Percentiles rank a stretch among this genome's conserved stretches.
Conservation (phyloP, 2,329 filamentous ascomycete species). For the Xenoacremonium recifei region DNA sequence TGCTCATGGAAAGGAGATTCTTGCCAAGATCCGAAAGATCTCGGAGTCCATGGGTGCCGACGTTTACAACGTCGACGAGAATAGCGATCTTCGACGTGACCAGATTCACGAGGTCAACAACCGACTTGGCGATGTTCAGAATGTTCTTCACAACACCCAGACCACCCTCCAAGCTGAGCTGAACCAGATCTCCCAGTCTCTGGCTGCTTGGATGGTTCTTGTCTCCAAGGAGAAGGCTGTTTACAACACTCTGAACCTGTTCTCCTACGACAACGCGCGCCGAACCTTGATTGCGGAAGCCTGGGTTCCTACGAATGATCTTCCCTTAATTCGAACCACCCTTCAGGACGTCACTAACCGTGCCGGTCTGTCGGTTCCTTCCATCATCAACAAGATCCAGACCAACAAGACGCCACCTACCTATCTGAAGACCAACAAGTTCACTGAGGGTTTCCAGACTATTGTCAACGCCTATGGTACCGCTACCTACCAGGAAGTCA, state of each 20-base stretch:
- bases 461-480: conserved; percentile 99
- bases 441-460: conserved; percentile 96
- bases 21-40: conserved; percentile 98
- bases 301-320: conserved; percentile 91
- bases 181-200: conserved; percentile 85
- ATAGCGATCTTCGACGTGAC: conserved; percentile 89
- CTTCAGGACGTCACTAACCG: conserved; percentile 96
- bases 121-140: conserved; percentile 84
- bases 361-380: conserved; percentile 93
- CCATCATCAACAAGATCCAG: conserved; percentile 95
- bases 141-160: conserved; percentile 93
- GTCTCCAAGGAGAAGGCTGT: conserved; percentile 98
- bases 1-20: conserved; percentile 95
- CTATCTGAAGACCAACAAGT: conserved; percentile 97
- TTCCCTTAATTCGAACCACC: conserved; percentile 86
- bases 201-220: conserved; percentile 96
- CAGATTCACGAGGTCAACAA: conserved; percentile 98
- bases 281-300: conserved; percentile 97
- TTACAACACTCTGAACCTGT: conserved; percentile 91
- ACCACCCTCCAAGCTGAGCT: conserved; percentile 90
- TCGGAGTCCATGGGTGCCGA: conserved; percentile 96
- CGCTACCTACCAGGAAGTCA: conserved; percentile 95
- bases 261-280: conserved; percentile 92
- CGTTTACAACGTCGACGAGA: conserved; percentile 96
- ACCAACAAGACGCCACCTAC: conserved; percentile 98